Evolutionary conservation across 2,329 filamentous ascomycete species (phyloP).

Genomic region (Colletotrichum lupini): DNA sequence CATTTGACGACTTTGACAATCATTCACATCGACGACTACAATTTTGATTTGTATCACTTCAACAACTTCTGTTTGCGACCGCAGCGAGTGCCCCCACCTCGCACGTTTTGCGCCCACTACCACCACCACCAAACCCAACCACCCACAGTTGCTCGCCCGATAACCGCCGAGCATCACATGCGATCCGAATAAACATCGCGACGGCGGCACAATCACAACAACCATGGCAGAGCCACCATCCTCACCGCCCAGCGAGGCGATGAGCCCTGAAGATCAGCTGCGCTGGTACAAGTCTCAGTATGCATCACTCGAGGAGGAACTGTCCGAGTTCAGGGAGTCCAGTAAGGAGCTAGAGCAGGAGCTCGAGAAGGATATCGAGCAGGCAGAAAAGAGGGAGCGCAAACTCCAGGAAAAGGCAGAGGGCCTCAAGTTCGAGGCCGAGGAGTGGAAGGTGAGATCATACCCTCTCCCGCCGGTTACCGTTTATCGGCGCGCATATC

Average conservation of each 20-base stretch:
- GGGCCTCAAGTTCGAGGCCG: slow-evolving; percentile 85
- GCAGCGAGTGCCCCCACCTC: slow-evolving; percentile 4
- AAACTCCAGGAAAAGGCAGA: slow-evolving; percentile 89
- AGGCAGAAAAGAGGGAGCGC: slow-evolving; percentile 92
- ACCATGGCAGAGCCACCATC: slow-evolving; percentile 71
- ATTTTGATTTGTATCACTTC: slow-evolving; percentile 31
- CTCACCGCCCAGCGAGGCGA: slow-evolving; percentile 67
- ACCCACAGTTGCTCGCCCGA: background rate
- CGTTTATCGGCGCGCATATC: background rate
- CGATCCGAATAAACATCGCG: slow-evolving; percentile 3
- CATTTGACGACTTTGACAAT: slow-evolving; percentile 29
- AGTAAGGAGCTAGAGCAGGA: slow-evolving; percentile 95
- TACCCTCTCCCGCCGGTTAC: background rate
- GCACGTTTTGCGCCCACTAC: slow-evolving; percentile 5
- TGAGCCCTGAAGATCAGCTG: slow-evolving; percentile 78
- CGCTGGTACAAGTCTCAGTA: slow-evolving; percentile 97
- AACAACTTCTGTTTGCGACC: slow-evolving; percentile 23
- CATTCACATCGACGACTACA: slow-evolving; percentile 12
- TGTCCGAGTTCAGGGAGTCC: slow-evolving; percentile 92
- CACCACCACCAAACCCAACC: background rate
- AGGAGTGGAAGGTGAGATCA: slow-evolving; percentile 87
- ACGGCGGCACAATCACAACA: slow-evolving; percentile 24
- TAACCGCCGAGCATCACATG: slow-evolving; percentile 26
- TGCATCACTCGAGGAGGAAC: slow-evolving; percentile 88
- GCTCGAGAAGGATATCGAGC: slow-evolving; percentile 95